Evolutionary conservation across 225 moss, liverwort and hornwort species (phyloP), one percentile per base, ranked within the genome.

Genomic region (Lunularia cruciata): DNA sequence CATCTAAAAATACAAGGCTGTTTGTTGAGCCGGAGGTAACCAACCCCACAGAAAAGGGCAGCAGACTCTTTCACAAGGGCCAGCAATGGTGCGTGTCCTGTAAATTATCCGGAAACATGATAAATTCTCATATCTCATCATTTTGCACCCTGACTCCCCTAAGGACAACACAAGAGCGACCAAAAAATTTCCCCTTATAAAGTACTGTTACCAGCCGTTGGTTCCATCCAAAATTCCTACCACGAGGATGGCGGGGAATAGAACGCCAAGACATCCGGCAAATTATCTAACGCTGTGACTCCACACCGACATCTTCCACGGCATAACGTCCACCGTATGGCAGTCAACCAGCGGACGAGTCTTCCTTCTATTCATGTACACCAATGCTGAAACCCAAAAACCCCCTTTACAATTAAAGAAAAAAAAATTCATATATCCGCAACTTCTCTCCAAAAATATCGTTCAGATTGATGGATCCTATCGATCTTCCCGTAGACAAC

Each of bases 351-450:
- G 67, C 49, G 49, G 51, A 36, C 67, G 22, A 49, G 34, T 67
- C 67, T 51, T 67, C 65, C 65, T 65, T 65, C 65, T 65, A 65
- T 68, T 54, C 53, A 67, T 67, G 67, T 67, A 68, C 68, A 68
- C 53, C 68, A 60, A 37, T 60, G 60, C 60, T 60, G 38, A 60
- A 60, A 60, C 36, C 32, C 34, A 56, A 57, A 39, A 39, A 31
- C 37, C 69, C 69, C 56, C 69, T 69, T 69, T 69, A 69, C 69
- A 69, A 51, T 40, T 43, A 28, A 31, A 28, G 4, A 45, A 64
- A 40, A 27, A 64, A 56, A 42, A 56, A 30, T 39, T 69, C 68
- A 39, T 57, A 54, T 47, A 52, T 51, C 68, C 51, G 68, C 68
- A 68, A 36, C 54, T n/a, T 27, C 27, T 57, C 56, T 40, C 61